These are phyloP conservation scores for Globisporangium apiculatum DNA, from an alignment of 352 stramenopile species.

Conservation along the genomic window DNA sequence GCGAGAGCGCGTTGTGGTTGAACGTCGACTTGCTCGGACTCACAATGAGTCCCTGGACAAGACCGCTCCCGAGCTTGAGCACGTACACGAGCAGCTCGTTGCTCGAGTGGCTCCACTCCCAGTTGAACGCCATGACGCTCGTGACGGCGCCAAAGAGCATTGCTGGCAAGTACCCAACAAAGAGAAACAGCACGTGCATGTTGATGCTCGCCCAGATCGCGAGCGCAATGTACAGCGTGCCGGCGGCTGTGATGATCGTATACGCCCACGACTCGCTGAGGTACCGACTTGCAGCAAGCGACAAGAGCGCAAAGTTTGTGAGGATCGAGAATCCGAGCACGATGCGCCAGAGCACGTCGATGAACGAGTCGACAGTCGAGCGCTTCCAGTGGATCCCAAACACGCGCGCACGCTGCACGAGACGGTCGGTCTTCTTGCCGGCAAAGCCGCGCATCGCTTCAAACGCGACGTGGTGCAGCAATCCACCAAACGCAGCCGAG, in stretches of 20 bases:
- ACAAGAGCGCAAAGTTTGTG: slow-evolving; percentile 81
- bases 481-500: slow-evolving; percentile 61
- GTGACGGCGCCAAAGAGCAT: slow-evolving; percentile 75
- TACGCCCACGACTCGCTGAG: slow-evolving; percentile 69
- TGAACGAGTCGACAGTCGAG: slow-evolving; percentile 61
- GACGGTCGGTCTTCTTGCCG: slow-evolving; percentile 61
- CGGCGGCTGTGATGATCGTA: slow-evolving; percentile 62
- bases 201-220: slow-evolving; percentile 75
- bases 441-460: slow-evolving; percentile 64
- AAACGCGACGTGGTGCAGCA: slow-evolving; percentile 80
- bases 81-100: slow-evolving; percentile 81
- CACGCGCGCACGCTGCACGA: slow-evolving; percentile 56
- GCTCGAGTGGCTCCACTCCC: slow-evolving; percentile 69
- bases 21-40: slow-evolving; percentile 78
- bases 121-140: slow-evolving; percentile 73
- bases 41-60: slow-evolving; percentile 79
- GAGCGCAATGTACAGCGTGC: slow-evolving; percentile 55
- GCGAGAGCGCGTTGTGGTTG: slow-evolving; percentile 86
- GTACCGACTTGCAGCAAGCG: slow-evolving; percentile 68
- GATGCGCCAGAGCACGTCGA: slow-evolving; percentile 75
- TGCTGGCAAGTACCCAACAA: slow-evolving; percentile 72
- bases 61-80: slow-evolving; percentile 66
- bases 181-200: slow-evolving; percentile 81
- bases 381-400: slow-evolving; percentile 71
- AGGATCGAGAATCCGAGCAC: slow-evolving; percentile 78